Conservation (phyloP, 163 green algal species). For the Coccomyxa subellipsoidea region DNA sequence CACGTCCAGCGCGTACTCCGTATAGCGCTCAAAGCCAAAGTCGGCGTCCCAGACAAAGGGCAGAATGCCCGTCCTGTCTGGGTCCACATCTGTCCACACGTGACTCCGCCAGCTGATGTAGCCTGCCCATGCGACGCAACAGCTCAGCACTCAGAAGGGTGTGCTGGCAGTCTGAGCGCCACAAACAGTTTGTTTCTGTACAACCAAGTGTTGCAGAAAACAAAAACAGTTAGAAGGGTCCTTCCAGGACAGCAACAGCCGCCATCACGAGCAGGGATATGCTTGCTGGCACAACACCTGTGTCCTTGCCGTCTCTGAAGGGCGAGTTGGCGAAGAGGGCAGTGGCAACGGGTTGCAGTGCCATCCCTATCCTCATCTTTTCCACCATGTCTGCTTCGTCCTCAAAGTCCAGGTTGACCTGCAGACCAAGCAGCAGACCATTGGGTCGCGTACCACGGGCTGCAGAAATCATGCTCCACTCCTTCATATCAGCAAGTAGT, state of each 20-base stretch:
- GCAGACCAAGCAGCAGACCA: too few species aligned
- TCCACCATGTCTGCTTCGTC: slow-evolving; percentile 94
- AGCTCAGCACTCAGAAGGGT: background rate
- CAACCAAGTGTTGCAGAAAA: too few species aligned
- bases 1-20: slow-evolving; percentile 95
- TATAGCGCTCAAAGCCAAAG: slow-evolving; percentile 91
- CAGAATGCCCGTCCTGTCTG: slow-evolving; percentile 79
- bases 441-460: too few species aligned
- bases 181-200: too few species aligned
- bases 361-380: slow-evolving; percentile 93
- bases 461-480: too few species aligned
- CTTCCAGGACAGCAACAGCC: too few species aligned
- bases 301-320: slow-evolving; percentile 89
- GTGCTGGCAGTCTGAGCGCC: background rate
- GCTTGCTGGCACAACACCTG: slow-evolving; percentile 37
- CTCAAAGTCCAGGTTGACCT: slow-evolving; percentile 98
- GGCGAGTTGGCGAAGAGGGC: slow-evolving; percentile 97
- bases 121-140: slow-evolving; percentile 17
- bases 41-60: slow-evolving; percentile 93
- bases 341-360: slow-evolving; percentile 90
- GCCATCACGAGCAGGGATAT: too few species aligned
- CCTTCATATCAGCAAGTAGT: too few species aligned
- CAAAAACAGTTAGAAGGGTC: too few species aligned
- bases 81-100: slow-evolving; percentile 94
- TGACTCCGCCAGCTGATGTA: slow-evolving; percentile 76